Evolutionary conservation across 2,329 filamentous ascomycete species (phyloP).

Genomic region (Arthroderma sp.): DNA sequence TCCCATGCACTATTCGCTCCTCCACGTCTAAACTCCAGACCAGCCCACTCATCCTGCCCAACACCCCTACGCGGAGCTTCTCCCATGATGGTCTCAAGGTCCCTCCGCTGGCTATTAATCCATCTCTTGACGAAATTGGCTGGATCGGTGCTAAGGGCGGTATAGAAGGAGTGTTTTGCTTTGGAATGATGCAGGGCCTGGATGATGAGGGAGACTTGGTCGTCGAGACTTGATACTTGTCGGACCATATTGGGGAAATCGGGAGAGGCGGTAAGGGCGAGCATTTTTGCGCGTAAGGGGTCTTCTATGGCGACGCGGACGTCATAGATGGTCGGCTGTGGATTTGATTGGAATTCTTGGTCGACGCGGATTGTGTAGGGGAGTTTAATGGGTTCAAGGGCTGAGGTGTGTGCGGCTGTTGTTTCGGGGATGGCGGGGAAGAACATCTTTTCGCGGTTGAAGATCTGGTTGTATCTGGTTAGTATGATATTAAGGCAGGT

Average conservation of each 20-base stretch:
- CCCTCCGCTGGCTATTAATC: conserved; percentile 81
- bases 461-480: conserved; percentile 43
- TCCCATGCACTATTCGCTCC: conserved; percentile 52
- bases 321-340: conserved; percentile 77
- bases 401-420: conserved; percentile 62
- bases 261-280: conserved; percentile 54
- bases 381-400: conserved; percentile 69
- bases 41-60: conserved; percentile 39
- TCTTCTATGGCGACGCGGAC: conserved; percentile 75
- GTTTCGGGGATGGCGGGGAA: conserved; percentile 78
- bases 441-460: conserved; percentile 61
- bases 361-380: conserved; percentile 92
- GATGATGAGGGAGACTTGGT: conserved; percentile 69
- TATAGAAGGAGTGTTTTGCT: conserved; percentile 81
- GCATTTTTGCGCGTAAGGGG: conserved; percentile 56
- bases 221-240: conserved; percentile 64
- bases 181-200: conserved; percentile 76
- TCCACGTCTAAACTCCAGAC: conserved; percentile 32
- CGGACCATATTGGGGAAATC: conserved; percentile 59
- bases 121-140: conserved; percentile 73
- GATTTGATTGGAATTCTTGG: conserved; percentile 57
- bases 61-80: conserved; percentile 52
- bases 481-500: background rate
- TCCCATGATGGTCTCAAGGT: conserved; percentile 76
- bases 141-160: conserved; percentile 64